Base-by-base conservation (phyloP, 495 filamentous ascomycete genomes). In the Apodospora peruviana region DNA sequence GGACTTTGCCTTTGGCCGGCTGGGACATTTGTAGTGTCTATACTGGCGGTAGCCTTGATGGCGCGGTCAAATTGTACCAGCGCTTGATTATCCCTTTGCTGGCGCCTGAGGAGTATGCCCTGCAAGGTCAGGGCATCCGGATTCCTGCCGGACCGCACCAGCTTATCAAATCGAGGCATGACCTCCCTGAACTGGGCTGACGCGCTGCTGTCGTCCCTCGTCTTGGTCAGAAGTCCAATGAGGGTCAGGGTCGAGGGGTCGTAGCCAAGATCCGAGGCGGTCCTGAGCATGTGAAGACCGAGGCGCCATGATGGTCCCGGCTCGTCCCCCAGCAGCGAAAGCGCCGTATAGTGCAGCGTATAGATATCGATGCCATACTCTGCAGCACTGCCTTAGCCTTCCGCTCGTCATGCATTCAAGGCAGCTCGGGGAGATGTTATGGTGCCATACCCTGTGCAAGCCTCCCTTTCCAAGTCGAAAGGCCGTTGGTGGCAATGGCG, bases 241-340 rank as follows among this genome's bases (percentile, higher is more conserved):
- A 61, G 19, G 8, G 55, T 45, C 17, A 68, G 14, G 2, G 52
- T 62, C 0, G 65, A 58, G 2, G 65, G 58, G 4, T 16, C 9
- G 42, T 68, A 66, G 18, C 40, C 48, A 5, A 62, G 40, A 32
- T 39, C 45, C 0, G 59, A 62, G 4, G 56, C 55, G 10, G 57
- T 58, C 11, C 22, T 1, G 21, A 68, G 53, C 58, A 66, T 59
- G 32, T 60, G 45, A 2, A 54, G 8, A 17, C 49, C 54, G 7
- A 66, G 36, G 14, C 36, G 19, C 27, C 20, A 34, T 7, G 4
- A 10, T 10, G 29, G 40, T 2, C 19, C 44, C 10, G n/a, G 5
- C 2, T 19, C 7, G 24, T 12, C 25, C 18, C 12, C 5, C 35
- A 60, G 21, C n/a, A 62, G 49, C 4, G 51, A 36, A 4, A 48